Percentiles rank a stretch among this genome's conserved stretches.
Evolutionary conservation across 148 eudicot species (phyloP).

Genomic region (Camellia japonica): DNA sequence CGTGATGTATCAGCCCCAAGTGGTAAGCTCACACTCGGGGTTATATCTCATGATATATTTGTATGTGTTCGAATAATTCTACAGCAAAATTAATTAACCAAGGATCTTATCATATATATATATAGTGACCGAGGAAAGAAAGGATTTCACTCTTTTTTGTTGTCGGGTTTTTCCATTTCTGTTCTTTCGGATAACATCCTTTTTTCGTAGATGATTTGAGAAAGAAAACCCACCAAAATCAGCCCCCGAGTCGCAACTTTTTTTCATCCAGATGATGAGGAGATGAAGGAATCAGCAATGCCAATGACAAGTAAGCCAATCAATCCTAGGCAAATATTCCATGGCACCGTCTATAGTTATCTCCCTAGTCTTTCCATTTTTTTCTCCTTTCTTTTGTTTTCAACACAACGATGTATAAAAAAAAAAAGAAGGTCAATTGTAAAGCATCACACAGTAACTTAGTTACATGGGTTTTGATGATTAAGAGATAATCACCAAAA

Average conservation of each 20-base stretch:
- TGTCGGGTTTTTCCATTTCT: constrained; percentile 30
- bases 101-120: background rate
- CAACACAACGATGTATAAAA: background rate
- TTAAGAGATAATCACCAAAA: constrained; percentile 34
- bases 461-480: constrained; percentile 43
- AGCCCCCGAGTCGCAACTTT: constrained; percentile 51
- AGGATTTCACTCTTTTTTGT: constrained; percentile 28
- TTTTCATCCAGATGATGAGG: constrained; percentile 47
- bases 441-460: constrained; percentile 35
- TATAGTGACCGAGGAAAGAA: background rate
- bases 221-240: constrained; percentile 57
- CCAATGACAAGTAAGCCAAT: constrained; percentile 46
- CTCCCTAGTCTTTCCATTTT: constrained; percentile 48
- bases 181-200: background rate
- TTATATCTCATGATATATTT: constrained; percentile 54
- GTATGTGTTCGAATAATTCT: background rate
- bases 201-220: constrained; percentile 74
- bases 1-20: constrained; percentile 63
- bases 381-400: background rate
- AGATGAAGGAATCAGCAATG: constrained; percentile 51
- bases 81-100: background rate
- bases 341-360: constrained; percentile 38
- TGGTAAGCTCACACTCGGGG: constrained; percentile 51
- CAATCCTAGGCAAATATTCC: constrained; percentile 64
- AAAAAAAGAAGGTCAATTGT: background rate